These are phyloP conservation scores for Calonectria hawksworthii DNA, from an alignment of 2,329 filamentous ascomycete species.

Conservation along the genomic window DNA sequence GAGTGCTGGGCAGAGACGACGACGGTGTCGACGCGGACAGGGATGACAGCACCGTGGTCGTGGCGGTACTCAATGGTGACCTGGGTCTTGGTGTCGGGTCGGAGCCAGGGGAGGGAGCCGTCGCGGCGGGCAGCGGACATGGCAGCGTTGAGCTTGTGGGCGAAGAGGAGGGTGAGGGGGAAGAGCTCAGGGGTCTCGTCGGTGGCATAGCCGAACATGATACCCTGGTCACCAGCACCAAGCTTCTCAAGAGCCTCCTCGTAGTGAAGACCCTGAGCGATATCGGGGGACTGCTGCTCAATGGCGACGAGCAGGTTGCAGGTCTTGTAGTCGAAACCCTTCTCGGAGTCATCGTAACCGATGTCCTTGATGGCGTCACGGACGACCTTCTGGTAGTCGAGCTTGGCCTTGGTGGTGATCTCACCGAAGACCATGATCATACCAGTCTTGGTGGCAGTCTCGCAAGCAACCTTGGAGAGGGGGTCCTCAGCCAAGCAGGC, in stretches of 20 bases:
- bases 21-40: conserved; percentile 93
- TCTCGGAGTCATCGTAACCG: conserved; percentile 95
- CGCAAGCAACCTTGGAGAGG: conserved; percentile 98
- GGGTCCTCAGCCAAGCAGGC: conserved; percentile 95
- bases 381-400: conserved; percentile 99
- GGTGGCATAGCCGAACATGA: conserved; percentile 99
- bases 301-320: conserved; percentile 98
- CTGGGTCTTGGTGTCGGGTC: conserved; percentile 99
- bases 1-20: conserved; percentile 97
- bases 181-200: conserved; percentile 99
- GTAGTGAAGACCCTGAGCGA: conserved; percentile 98
- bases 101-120: conserved; percentile 91
- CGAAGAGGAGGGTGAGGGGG: conserved; percentile 91
- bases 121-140: conserved; percentile 92
- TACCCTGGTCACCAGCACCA: conserved; percentile 99
- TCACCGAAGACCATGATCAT: conserved; percentile 99
- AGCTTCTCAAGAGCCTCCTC: conserved; percentile 98
- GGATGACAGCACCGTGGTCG: conserved; percentile 93
- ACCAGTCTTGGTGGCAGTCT: conserved; percentile 99
- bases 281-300: conserved; percentile 99
- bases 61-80: conserved; percentile 99
- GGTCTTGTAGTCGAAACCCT: conserved; percentile 99
- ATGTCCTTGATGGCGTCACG: conserved; percentile 97
- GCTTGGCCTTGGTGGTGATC: conserved; percentile 94
- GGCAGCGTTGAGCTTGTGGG: conserved; percentile 96